These are phyloP conservation scores for Diphasiastrum complanatum DNA, from an alignment of 83 land plant genomes.

Conservation along the genomic window DNA sequence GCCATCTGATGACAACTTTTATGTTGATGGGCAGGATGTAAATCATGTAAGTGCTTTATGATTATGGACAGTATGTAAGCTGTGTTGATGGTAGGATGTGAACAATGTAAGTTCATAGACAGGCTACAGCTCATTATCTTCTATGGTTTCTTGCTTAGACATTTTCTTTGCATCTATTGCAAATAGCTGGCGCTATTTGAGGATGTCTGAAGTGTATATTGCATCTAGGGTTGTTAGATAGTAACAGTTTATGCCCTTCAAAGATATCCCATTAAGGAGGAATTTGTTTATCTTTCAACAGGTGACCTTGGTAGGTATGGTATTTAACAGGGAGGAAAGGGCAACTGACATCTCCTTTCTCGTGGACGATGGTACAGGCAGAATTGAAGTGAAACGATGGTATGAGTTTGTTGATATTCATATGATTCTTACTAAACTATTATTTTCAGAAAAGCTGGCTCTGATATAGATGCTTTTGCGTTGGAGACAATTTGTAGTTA, in stretches of 20 bases:
- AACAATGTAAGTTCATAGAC: conserved; percentile 47
- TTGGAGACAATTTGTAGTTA: too few species aligned
- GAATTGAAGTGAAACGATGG: conserved; percentile 73
- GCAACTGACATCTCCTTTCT: conserved; percentile 64
- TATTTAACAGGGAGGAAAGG: conserved; percentile 58
- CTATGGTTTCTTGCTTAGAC: background rate
- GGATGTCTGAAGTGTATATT: background rate
- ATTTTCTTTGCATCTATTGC: background rate
- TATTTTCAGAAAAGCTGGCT: too few species aligned
- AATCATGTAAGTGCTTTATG: background rate
- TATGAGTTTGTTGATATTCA: conserved; percentile 22
- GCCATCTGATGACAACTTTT: conserved; percentile 51
- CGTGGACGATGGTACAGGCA: conserved; percentile 86
- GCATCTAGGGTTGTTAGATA: background rate
- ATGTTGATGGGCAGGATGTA: conserved; percentile 54
- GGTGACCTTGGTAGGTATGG: conserved; percentile 79
- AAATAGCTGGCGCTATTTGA: background rate
- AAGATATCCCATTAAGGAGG: background rate
- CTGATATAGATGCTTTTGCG: too few species aligned
- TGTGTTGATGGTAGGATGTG: too few species aligned
- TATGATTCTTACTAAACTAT: too few species aligned
- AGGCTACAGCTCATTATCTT: too few species aligned
- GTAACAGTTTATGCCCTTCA: background rate
- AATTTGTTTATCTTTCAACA: conserved; percentile 17
- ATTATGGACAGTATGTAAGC: too few species aligned